These are phyloP conservation scores for Hypsizygus ulmarius DNA, from an alignment of 1,284 basidiomycete genomes.

Conservation along the genomic window DNA sequence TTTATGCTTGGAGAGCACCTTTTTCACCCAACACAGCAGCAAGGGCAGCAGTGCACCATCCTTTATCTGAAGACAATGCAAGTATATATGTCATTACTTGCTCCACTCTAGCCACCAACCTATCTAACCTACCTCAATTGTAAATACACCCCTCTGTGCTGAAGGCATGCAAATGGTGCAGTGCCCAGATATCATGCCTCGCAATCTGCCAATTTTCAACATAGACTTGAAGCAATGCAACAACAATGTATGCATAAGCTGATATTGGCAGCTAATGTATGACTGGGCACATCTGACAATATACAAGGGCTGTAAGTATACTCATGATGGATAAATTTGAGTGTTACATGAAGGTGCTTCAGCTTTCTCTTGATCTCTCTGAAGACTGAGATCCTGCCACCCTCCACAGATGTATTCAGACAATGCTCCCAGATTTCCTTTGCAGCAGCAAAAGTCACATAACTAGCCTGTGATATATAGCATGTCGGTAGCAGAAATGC, in stretches of 20 bases:
- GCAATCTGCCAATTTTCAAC: slow-evolving; percentile 61
- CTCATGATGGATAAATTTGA: slow-evolving; percentile 39
- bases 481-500: slow-evolving; percentile 45
- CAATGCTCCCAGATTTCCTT: slow-evolving; percentile 40
- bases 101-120: slow-evolving; percentile 50
- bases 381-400: slow-evolving; percentile 26
- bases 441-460: slow-evolving; percentile 25
- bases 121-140: slow-evolving; percentile 35
- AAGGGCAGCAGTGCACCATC: slow-evolving; percentile 49
- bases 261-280: slow-evolving; percentile 51
- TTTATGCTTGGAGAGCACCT: slow-evolving; percentile 19
- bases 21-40: slow-evolving; percentile 27
- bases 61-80: slow-evolving; percentile 37
- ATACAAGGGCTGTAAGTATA: slow-evolving; percentile 10
- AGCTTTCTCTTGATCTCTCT: slow-evolving; percentile 41
- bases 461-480: slow-evolving; percentile 16
- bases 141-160: slow-evolving; percentile 49
- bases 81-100: slow-evolving; percentile 71
- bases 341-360: slow-evolving; percentile 39
- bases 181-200: slow-evolving; percentile 56
- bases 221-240: slow-evolving; percentile 61
- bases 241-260: slow-evolving; percentile 62
- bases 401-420: slow-evolving; percentile 23
- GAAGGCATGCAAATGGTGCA: slow-evolving; percentile 61
- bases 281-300: slow-evolving; percentile 4